Conservation (phyloP, 352 stramenopile species). For the Pythium monospermum region DNA sequence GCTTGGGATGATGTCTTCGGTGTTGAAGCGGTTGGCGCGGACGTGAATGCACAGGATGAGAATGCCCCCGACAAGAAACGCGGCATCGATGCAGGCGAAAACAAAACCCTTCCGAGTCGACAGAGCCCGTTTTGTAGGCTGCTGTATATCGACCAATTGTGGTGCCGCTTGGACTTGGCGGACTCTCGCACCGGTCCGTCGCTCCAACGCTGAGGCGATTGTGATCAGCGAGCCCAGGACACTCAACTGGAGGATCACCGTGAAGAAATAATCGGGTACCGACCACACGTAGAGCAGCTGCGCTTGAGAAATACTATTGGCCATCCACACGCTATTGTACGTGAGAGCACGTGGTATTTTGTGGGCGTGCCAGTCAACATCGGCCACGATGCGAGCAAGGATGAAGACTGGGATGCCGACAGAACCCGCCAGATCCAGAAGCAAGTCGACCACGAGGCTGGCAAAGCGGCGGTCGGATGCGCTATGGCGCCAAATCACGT, state of each 20-base stretch:
- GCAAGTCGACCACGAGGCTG: constrained; percentile 4
- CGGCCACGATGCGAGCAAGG: not conserved
- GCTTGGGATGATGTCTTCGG: too few species aligned
- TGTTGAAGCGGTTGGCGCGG: too few species aligned
- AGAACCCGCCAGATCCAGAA: constrained; percentile 5
- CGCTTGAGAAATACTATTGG: not conserved
- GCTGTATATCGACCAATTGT: too few species aligned
- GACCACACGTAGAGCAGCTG: constrained; percentile 6
- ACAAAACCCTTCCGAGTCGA: too few species aligned
- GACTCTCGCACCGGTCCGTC: too few species aligned
- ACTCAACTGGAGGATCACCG: constrained; percentile 2
- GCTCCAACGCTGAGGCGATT: not conserved
- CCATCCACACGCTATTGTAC: constrained; percentile 10
- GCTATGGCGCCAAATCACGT: not conserved
- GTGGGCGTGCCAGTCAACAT: constrained; percentile 1
- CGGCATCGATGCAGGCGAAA: too few species aligned
- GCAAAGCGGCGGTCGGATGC: not conserved
- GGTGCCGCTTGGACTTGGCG: too few species aligned
- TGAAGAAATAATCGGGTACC: constrained; percentile 6
- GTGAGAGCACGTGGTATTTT: not conserved
- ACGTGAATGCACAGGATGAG: too few species aligned
- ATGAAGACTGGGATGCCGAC: constrained; percentile 4
- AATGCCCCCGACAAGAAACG: too few species aligned
- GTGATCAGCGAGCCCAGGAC: constrained; percentile 6
- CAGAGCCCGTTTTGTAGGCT: too few species aligned